These are phyloP conservation scores for Erodium maritimum DNA, from an alignment of 345 rosid species.

Conservation along the genomic window DNA sequence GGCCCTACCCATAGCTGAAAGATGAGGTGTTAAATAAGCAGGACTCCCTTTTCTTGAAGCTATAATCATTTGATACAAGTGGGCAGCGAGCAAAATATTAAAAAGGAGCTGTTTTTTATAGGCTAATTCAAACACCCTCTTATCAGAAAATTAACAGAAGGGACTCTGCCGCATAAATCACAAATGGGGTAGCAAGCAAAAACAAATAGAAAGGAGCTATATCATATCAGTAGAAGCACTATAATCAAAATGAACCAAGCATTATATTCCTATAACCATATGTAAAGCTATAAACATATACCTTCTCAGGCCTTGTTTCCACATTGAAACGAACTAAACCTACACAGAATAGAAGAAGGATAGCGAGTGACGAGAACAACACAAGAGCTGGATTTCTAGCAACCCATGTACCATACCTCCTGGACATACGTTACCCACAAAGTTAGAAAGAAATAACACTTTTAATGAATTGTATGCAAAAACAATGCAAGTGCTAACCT, in stretches of 20 bases:
- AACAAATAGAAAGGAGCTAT: too few relatives aligned
- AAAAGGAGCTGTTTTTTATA: too few relatives aligned
- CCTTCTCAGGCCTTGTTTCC: constrained; percentile 97
- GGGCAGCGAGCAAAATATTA: too few relatives aligned
- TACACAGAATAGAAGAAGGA: constrained; percentile 68
- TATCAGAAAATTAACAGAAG: too few relatives aligned
- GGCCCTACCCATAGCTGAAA: constrained; percentile 97
- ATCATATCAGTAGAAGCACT: neutral
- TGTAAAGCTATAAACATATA: constrained; percentile 12
- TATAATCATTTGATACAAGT: too few relatives aligned
- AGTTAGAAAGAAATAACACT: constrained; percentile 9
- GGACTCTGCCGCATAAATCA: too few relatives aligned
- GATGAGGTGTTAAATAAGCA: constrained; percentile 7
- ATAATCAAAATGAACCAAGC: neutral
- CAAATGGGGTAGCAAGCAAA: too few relatives aligned
- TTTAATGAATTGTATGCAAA: constrained; percentile 4
- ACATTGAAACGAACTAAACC: constrained; percentile 87
- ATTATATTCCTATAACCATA: constrained; percentile 4
- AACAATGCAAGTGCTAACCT: constrained; percentile 34
- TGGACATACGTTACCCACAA: constrained; percentile 21
- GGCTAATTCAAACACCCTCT: too few relatives aligned
- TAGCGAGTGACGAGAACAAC: constrained; percentile 48
- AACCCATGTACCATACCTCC: constrained; percentile 88
- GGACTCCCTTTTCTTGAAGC: neutral
- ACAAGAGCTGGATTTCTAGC: constrained; percentile 74